phyloP scores from a whole-genome alignment of 1,284 basidiomycete genomes.

The Ustilago nuda region DNA sequence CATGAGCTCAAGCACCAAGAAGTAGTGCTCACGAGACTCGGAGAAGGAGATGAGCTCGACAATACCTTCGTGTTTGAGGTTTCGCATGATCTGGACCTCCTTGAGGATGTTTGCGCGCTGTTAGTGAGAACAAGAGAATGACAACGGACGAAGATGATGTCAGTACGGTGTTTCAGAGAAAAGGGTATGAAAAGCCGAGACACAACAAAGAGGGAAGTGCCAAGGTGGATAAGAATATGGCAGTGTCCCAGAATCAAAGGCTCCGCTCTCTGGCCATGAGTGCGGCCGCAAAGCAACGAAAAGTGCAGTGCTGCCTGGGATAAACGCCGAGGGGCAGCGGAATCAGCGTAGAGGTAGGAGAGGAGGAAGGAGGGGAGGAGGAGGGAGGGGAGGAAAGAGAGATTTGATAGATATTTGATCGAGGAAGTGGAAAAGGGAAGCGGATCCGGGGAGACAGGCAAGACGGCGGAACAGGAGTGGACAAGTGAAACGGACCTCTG shows the following conservation, averaged over 20 bases:
- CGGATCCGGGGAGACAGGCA: constrained; percentile 3
- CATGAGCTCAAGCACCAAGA: constrained; percentile 83
- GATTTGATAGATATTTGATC: background rate
- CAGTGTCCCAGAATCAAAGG: constrained; percentile 9
- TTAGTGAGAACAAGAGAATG: constrained; percentile 23
- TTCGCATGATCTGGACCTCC: constrained; percentile 99
- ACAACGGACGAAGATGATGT: constrained; percentile 52
- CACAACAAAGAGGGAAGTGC: constrained; percentile 1
- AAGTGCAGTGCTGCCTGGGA: constrained; percentile 22
- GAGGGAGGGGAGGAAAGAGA: background rate
- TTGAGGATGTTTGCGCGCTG: constrained; percentile 98
- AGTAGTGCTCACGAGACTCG: constrained; percentile 93
- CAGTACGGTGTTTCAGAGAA: constrained; percentile 5
- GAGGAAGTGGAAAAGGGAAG: background rate
- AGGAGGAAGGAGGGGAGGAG: background rate
- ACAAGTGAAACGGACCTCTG: constrained; percentile 59
- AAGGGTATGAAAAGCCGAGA: background rate
- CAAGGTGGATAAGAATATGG: constrained; percentile 12
- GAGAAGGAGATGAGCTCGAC: constrained; percentile 74
- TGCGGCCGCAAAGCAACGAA: constrained; percentile 45
- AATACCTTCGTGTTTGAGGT: constrained; percentile 87
- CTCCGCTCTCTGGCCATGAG: constrained; percentile 51
- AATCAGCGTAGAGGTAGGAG: background rate
- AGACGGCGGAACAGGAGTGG: constrained; percentile 5
- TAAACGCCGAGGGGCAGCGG: background rate